These are phyloP conservation scores for Syzygium aqueum DNA, from an alignment of 345 rosid species.

Conservation along the genomic window DNA sequence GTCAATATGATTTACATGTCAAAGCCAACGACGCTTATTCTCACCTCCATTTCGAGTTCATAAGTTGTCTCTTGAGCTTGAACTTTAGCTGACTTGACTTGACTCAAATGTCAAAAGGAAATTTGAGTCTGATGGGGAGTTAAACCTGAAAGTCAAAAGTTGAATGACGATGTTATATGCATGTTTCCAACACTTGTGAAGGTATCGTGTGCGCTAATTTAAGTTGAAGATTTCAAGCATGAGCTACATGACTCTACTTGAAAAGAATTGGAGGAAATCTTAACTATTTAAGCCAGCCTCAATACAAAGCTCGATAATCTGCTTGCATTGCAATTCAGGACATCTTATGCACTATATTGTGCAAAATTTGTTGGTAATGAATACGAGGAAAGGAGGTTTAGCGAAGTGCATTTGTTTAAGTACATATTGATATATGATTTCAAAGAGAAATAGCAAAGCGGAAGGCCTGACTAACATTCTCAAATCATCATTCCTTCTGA, in stretches of 20 bases:
- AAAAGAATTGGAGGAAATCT: background rate
- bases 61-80: no score
- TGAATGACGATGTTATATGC: background rate
- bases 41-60: no score
- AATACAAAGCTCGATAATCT: background rate
- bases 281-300: background rate
- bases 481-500: no score
- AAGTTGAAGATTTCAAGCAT: background rate
- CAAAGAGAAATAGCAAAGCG: no score
- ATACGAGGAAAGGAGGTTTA: background rate
- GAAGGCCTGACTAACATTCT: no score
- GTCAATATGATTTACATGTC: background rate
- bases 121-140: no score
- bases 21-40: background rate
- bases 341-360: background rate
- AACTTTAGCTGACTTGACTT: no score
- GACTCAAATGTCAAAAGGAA: no score
- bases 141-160: no score
- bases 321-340: background rate
- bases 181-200: background rate
- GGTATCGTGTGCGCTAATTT: background rate
- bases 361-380: background rate
- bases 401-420: background rate
- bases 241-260: background rate
- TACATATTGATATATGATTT: no score